Conservation (phyloP, 2,329 filamentous ascomycete genomes). For the Diaporthe sp. region DNA sequence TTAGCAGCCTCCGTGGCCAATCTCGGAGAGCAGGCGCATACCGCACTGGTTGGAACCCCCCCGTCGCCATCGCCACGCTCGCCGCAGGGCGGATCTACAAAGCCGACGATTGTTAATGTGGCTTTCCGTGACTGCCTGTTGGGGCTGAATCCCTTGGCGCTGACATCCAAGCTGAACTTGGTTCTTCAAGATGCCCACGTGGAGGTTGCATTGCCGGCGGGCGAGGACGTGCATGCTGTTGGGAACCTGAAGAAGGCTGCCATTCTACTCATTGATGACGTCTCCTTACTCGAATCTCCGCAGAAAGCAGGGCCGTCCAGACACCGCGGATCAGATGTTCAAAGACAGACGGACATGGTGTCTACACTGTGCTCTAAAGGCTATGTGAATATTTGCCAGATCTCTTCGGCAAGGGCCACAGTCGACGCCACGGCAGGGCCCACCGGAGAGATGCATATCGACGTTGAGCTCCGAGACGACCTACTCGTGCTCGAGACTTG, state of each 20-base stretch:
- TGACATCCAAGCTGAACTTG: conserved; percentile 81
- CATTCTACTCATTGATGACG: conserved; percentile 85
- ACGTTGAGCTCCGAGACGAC: conserved; percentile 87
- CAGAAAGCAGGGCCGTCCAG: conserved; percentile 54
- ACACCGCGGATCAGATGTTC: conserved; percentile 51
- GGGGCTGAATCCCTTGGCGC: conserved; percentile 84
- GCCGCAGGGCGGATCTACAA: conserved; percentile 51
- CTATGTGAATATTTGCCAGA: conserved; percentile 87
- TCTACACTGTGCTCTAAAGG: conserved; percentile 73
- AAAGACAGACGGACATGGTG: conserved; percentile 62
- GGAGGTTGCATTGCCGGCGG: conserved; percentile 74
- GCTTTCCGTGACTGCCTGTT: conserved; percentile 84
- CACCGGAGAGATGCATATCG: conserved; percentile 75
- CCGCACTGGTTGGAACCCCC: conserved; percentile 55
- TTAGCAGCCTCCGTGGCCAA: conserved; percentile 86
- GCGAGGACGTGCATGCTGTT: conserved; percentile 72
- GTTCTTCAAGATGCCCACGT: conserved; percentile 84
- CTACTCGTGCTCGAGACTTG: conserved; percentile 94
- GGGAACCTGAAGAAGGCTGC: conserved; percentile 84
- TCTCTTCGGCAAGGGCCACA: conserved; percentile 81
- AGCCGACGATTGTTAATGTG: conserved; percentile 78
- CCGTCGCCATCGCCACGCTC: conserved; percentile 1
- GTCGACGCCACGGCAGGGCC: conserved; percentile 71
- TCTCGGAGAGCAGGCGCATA: conserved; percentile 74
- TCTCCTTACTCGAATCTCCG: conserved; percentile 56